Conservation (phyloP, 129 eudicot genomes). For the Scalesia atractyloides region DNA sequence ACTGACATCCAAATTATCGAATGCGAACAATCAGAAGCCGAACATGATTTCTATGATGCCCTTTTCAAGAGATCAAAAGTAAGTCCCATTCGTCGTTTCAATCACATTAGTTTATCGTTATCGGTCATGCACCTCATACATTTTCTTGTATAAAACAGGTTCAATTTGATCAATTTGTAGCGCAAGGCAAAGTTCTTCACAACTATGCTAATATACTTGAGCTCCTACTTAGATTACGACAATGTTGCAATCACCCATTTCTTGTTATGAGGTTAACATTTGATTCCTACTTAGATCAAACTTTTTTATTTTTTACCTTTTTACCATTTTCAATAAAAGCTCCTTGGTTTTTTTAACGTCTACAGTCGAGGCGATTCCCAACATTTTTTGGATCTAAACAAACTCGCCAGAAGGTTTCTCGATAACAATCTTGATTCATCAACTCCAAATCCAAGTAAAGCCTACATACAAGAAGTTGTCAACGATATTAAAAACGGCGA, state of each 20-base stretch:
- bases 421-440: conserved; percentile 46
- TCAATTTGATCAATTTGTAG: conserved; percentile 82
- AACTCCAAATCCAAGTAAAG: conserved; percentile 53
- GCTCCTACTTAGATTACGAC: conserved; percentile 78
- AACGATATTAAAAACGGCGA: conserved; percentile 63
- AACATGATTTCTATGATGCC: conserved; percentile 78
- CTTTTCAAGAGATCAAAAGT: conserved; percentile 90
- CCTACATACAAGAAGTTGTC: conserved; percentile 82
- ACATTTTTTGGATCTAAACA: conserved; percentile 58
- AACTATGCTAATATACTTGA: conserved; percentile 89
- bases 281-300: background rate
- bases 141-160: conserved; percentile 51
- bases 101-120: background rate
- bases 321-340: background rate
- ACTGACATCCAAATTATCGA: conserved; percentile 73
- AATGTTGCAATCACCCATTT: conserved; percentile 92
- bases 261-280: conserved; percentile 73
- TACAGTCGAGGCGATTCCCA: conserved; percentile 66
- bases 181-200: conserved; percentile 94
- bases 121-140: background rate
- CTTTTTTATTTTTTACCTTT: background rate
- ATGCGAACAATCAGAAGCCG: conserved; percentile 85
- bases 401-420: conserved; percentile 61
- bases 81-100: conserved; percentile 11
- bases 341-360: background rate